Percentiles rank a stretch among this genome's conserved stretches.
These are phyloP conservation scores for Sugiyamaella mastotermitis DNA, from an alignment of 805 yeast genomes.

Conservation along the genomic window DNA sequence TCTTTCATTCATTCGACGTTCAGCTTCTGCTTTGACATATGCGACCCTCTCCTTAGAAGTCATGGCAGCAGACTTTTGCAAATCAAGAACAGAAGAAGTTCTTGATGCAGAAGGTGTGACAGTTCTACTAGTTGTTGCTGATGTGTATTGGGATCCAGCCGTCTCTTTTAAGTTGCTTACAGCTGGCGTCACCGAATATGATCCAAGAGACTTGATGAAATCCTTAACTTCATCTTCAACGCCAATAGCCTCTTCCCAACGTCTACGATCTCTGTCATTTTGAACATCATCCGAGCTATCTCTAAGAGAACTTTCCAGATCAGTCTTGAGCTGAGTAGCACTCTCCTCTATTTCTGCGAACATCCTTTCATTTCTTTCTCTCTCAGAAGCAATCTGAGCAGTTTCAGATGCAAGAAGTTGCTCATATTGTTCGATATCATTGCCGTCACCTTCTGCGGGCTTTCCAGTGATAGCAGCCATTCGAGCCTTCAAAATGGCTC, in stretches of 20 bases:
- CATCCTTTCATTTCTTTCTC: constrained; percentile 50
- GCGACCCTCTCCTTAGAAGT: constrained; percentile 68
- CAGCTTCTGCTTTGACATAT: constrained; percentile 76
- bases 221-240: constrained; percentile 60
- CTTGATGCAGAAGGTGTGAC: constrained; percentile 36
- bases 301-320: constrained; percentile 39
- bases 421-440: constrained; percentile 49
- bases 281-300: constrained; percentile 29
- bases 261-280: constrained; percentile 46
- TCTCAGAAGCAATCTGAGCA: constrained; percentile 46
- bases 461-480: constrained; percentile 93
- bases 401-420: constrained; percentile 36
- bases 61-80: constrained; percentile 16
- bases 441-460: constrained; percentile 39
- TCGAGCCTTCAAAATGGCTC: constrained; percentile 71
- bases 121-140: constrained; percentile 4
- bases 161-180: background rate
- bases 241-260: constrained; percentile 81
- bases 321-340: constrained; percentile 56
- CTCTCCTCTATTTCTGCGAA: constrained; percentile 68
- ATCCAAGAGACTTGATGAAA: constrained; percentile 51
- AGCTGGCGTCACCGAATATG: too few species aligned
- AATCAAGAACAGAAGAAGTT: background rate
- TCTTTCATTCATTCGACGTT: constrained; percentile 76
- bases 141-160: background rate